Conservation (phyloP, 768 basidiomycete genomes). For the Myochromella boudieri region DNA sequence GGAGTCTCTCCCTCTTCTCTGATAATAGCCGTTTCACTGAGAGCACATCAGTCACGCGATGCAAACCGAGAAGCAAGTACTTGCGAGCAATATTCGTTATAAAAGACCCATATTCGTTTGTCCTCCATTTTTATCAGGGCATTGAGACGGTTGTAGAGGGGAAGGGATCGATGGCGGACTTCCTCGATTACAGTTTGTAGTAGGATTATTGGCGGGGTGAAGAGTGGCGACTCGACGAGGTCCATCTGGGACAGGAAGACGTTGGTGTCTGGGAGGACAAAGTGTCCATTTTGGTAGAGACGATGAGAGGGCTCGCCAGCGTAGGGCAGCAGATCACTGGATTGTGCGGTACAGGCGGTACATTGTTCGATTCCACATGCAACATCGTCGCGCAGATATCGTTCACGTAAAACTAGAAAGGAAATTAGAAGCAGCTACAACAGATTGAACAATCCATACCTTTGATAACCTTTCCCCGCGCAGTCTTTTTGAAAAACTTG, state of each 20-base stretch:
- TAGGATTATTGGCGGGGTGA: constrained; percentile 80
- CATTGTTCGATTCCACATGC: constrained; percentile 81
- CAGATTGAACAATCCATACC: constrained; percentile 45
- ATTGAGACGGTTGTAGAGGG: constrained; percentile 90
- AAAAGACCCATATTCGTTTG: constrained; percentile 81
- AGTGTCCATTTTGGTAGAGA: constrained; percentile 67
- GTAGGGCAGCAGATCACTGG: constrained; percentile 55
- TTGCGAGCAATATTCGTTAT: constrained; percentile 83
- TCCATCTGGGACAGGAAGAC: constrained; percentile 96
- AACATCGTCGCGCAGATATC: constrained; percentile 92
- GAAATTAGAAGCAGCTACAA: no score
- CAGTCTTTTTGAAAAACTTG: constrained; percentile 96
- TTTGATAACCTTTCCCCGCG: constrained; percentile 90
- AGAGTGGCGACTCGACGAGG: constrained; percentile 76
- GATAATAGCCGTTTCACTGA: constrained; percentile 80
- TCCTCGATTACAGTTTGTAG: constrained; percentile 96
- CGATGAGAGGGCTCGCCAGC: constrained; percentile 59
- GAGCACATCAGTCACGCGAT: neutral
- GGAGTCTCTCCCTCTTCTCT: constrained; percentile 79
- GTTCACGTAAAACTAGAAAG: constrained; percentile 84
- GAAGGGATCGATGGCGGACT: constrained; percentile 91
- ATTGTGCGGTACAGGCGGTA: constrained; percentile 49
- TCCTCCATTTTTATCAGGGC: constrained; percentile 83
- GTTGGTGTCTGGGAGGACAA: constrained; percentile 92
- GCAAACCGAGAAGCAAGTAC: constrained; percentile 25